Evolutionary conservation across 2,329 filamentous ascomycete species (phyloP).

Genomic region (Fusarium sp.): DNA sequence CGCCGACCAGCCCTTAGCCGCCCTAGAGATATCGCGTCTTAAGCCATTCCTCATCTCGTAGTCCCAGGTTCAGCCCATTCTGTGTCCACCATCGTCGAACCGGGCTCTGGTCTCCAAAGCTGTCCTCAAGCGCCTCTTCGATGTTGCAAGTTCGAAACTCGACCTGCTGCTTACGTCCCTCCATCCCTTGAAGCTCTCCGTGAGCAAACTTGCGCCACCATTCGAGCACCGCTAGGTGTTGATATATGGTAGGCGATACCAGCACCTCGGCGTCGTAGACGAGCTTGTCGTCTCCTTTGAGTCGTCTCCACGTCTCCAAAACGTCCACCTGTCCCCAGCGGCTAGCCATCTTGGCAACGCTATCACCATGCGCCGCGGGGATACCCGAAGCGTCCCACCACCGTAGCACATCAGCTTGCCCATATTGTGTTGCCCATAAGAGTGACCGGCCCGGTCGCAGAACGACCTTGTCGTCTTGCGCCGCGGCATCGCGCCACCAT

Average conservation of each 20-base stretch:
- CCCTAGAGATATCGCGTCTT: slow-evolving; percentile 76
- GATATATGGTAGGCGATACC: slow-evolving; percentile 87
- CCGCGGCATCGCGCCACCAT: slow-evolving; percentile 87
- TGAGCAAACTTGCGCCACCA: slow-evolving; percentile 86
- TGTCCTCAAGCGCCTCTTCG: slow-evolving; percentile 92
- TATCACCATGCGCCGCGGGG: slow-evolving; percentile 82
- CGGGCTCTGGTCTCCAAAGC: slow-evolving; percentile 77
- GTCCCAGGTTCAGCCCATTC: slow-evolving; percentile 83
- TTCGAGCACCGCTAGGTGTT: slow-evolving; percentile 85
- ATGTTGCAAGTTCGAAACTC: slow-evolving; percentile 97
- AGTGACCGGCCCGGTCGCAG: slow-evolving; percentile 88
- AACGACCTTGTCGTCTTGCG: slow-evolving; percentile 66
- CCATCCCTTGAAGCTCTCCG: slow-evolving; percentile 65
- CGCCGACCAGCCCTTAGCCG: slow-evolving; percentile 1
- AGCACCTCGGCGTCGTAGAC: slow-evolving; percentile 87
- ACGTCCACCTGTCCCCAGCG: slow-evolving; percentile 87
- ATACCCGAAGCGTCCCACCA: slow-evolving; percentile 92
- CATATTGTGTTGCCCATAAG: slow-evolving; percentile 84
- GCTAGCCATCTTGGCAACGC: slow-evolving; percentile 85
- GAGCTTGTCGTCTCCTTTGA: slow-evolving; percentile 74
- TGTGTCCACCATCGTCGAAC: slow-evolving; percentile 89
- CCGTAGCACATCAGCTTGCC: slow-evolving; percentile 79
- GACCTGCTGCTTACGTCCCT: slow-evolving; percentile 72
- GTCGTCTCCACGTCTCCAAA: slow-evolving; percentile 81
- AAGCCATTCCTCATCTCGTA: slow-evolving; percentile 92